Base-by-base conservation (phyloP, 441 rosid species). In the Cnidoscolus chayamansa region DNA sequence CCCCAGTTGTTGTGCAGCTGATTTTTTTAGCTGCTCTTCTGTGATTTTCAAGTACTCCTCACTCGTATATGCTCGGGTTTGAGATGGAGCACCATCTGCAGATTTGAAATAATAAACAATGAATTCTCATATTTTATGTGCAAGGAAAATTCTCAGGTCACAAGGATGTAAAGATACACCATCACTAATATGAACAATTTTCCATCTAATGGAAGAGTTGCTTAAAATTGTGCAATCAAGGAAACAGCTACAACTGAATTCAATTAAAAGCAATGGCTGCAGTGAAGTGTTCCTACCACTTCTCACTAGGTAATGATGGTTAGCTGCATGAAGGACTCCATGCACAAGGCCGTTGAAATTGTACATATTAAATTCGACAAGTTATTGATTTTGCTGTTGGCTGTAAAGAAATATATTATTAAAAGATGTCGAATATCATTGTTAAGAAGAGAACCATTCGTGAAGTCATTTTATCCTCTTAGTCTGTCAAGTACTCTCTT, bases 11-110 rank as follows among this genome's bases (percentile, higher is more conserved):
- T 72, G 76, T 10, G 73, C 64, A 65, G 86, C 84, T 0, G 81
- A 68, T 80, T 87, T 85, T 78, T 91, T 86, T 53, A 89, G 86
- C 80, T 90, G 97, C 77, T 89, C 93, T 71, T 94, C 96, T 1
- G 96, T 87, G 73, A 89, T 57, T 87, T 86, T 90, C 77, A 87
- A 81, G 80, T 85, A 88, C 57, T 87, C 98, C 72, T 90, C 94
- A 0, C 84, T 86, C 2, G 96, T 81, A 85, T 88, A 89, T 35
- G 89, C 92, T 74, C 59, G 76, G 66, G 77, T 77, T 68, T 84
- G 75, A 16, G 84, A 74, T 67, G 85, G 32, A 75, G 77, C 35
- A 15, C 87, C 94, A 80, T 90, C 99, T 89, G 84, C 80, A 51
- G 48, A 8, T 40, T 73, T 47, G 0, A 50, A 69, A 67, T 25